phyloP scores from a whole-genome alignment of 1,139 yeast species.

The Yarrowia galli region DNA sequence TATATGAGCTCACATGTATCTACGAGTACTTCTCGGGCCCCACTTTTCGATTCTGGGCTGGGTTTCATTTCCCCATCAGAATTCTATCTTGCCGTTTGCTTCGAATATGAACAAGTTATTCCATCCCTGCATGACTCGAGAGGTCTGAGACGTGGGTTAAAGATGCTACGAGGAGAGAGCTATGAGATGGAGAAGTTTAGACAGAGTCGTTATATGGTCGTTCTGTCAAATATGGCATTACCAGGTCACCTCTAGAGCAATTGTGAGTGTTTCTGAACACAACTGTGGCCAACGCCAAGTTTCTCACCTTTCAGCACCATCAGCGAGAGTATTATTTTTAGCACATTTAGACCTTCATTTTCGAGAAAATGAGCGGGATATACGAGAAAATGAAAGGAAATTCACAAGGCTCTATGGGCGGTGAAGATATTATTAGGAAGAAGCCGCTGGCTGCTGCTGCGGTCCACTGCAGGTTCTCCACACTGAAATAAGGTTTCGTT shows the following conservation, averaged over 20 bases:
- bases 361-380: background rate
- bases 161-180: too few relatives aligned
- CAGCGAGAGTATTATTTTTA: too few relatives aligned
- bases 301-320: too few relatives aligned
- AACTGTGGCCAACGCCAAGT: too few relatives aligned
- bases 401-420: background rate
- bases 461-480: constrained; percentile 5
- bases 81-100: background rate
- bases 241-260: too few relatives aligned
- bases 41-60: background rate
- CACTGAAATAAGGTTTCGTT: background rate
- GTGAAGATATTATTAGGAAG: background rate
- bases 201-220: too few relatives aligned
- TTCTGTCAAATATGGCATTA: too few relatives aligned
- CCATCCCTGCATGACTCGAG: background rate
- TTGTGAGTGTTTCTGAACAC: too few relatives aligned
- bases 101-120: background rate
- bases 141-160: too few relatives aligned
- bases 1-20: too few relatives aligned
- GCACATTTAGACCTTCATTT: too few relatives aligned
- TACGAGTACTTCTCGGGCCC: background rate
- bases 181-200: too few relatives aligned
- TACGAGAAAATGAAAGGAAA: background rate
- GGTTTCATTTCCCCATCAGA: background rate
- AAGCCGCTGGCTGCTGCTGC: background rate